These are phyloP conservation scores for Leishmania major DNA, from an alignment of 208 protist genomes.

Conservation along the genomic window DNA sequence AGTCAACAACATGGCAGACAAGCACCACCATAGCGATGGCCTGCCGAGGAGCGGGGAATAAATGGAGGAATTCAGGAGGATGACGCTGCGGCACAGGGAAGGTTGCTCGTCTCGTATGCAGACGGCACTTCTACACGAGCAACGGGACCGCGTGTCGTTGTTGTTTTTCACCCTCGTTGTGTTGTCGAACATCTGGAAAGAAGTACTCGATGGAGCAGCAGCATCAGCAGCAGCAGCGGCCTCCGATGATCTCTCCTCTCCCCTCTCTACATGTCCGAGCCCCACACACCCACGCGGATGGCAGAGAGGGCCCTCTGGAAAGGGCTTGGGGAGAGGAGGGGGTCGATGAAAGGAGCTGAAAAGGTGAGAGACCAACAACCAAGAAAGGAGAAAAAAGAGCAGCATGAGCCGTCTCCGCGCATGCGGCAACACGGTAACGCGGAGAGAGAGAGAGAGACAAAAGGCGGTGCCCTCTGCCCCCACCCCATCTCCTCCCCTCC, in stretches of 20 bases:
- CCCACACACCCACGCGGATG: not conserved
- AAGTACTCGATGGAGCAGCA: not conserved
- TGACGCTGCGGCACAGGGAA: not conserved
- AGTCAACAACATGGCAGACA: too few relatives aligned
- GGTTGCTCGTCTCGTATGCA: not conserved
- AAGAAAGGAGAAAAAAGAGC: not conserved
- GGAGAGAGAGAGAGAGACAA: not conserved
- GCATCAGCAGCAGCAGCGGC: not conserved
- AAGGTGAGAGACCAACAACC: not conserved
- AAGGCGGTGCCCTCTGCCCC: not conserved
- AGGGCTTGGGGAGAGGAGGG: too few relatives aligned
- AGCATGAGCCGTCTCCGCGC: not conserved
- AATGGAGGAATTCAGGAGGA: not conserved
- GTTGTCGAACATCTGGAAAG: not conserved
- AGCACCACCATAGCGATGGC: not conserved
- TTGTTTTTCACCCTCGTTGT: not conserved
- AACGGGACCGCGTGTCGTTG: not conserved
- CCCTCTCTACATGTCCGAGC: not conserved
- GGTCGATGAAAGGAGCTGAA: constrained; percentile 13
- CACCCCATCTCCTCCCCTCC: not conserved
- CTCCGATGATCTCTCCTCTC: not conserved
- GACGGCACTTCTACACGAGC: not conserved
- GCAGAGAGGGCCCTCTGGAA: not conserved
- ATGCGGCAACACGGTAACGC: not conserved
- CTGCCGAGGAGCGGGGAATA: not conserved